Conservation (phyloP, 2,329 filamentous ascomycete genomes). For the Aureobasidium sp. region DNA sequence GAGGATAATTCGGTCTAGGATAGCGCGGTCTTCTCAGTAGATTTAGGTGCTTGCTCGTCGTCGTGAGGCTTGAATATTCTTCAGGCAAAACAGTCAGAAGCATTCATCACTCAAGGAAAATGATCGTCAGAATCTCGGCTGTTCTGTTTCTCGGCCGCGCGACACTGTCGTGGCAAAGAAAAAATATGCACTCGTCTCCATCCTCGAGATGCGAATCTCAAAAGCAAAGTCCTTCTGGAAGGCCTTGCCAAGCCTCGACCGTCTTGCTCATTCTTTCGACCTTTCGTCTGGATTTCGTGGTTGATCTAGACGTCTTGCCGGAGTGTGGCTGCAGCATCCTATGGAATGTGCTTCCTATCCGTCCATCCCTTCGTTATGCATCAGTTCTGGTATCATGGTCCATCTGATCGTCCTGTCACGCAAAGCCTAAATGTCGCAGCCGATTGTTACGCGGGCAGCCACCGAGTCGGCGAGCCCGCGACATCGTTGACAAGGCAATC, state of each 20-base stretch:
- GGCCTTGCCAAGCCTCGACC: not conserved
- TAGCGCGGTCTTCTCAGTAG: not conserved
- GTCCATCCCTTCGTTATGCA: not conserved
- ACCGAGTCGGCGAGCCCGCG: constrained; percentile 3
- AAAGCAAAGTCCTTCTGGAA: not conserved
- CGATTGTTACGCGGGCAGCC: not conserved
- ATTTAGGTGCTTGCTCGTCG: not conserved
- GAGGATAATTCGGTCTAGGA: not conserved
- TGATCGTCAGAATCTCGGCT: not conserved
- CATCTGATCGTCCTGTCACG: not conserved
- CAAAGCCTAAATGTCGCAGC: not conserved
- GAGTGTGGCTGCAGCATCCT: not conserved
- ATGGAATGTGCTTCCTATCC: not conserved
- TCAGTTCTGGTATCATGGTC: not conserved
- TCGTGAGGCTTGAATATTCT: not conserved
- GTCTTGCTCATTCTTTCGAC: not conserved
- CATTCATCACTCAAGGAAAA: not conserved
- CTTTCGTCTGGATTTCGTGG: not conserved
- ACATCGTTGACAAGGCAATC: not conserved
- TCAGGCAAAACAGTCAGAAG: not conserved
- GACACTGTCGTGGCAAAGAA: not conserved
- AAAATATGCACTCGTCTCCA: not conserved
- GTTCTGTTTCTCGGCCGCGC: not conserved
- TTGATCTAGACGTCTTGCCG: not conserved
- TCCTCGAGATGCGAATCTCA: not conserved